A percentile compares a stretch with the other conserved stretches of the same genome.
Conservation (phyloP, 345 rosid species). For the Bretschneidera sinensis region DNA sequence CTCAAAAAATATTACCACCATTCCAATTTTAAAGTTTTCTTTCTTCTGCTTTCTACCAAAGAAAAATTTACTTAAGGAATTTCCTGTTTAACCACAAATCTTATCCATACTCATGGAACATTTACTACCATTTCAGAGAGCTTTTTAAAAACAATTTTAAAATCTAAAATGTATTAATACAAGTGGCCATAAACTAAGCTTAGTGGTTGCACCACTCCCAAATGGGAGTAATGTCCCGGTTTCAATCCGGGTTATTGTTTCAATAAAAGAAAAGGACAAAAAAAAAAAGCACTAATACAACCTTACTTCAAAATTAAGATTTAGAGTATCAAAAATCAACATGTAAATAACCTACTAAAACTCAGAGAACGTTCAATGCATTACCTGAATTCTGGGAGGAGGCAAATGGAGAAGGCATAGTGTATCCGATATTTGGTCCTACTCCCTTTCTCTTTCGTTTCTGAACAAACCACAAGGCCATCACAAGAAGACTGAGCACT, state of each 20-base stretch:
- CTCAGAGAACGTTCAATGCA: background rate
- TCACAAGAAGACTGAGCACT: constrained; percentile 56
- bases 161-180: too few relatives aligned
- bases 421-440: constrained; percentile 42
- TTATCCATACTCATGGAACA: background rate
- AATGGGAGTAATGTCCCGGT: too few relatives aligned
- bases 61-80: background rate
- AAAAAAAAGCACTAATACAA: too few relatives aligned
- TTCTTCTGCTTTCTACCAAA: too few relatives aligned
- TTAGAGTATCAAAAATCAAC: background rate
- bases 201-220: too few relatives aligned
- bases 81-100: background rate
- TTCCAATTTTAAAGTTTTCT: too few relatives aligned
- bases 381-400: constrained; percentile 93
- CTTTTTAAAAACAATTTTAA: too few relatives aligned
- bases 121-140: background rate
- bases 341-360: background rate
- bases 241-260: too few relatives aligned
- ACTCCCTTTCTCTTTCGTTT: constrained; percentile 53
- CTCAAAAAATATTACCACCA: background rate
- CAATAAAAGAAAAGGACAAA: too few relatives aligned
- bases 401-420: constrained; percentile 70
- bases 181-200: too few relatives aligned
- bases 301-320: too few relatives aligned
- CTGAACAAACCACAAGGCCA: constrained; percentile 63